Conservation (phyloP, 2,329 filamentous ascomycete species). For the Penicillium brevicompactum region DNA sequence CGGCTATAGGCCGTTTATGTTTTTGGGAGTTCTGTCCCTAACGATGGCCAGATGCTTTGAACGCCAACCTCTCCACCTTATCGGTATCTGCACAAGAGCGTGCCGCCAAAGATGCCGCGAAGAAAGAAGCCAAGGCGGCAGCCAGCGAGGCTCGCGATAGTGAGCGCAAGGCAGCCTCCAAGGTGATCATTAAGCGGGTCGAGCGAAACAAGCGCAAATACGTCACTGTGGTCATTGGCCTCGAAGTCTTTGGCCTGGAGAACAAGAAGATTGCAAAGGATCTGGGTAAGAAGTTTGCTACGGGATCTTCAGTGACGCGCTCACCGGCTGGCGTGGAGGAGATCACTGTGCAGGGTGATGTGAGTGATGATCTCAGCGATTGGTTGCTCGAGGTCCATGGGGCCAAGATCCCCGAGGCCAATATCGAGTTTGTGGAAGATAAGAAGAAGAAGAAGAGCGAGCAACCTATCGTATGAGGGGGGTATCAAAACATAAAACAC, state of each 20-base stretch:
- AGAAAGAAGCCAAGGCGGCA: constrained; percentile 94
- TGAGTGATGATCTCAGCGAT: constrained; percentile 91
- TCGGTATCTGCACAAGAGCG: constrained; percentile 91
- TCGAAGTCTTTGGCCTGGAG: constrained; percentile 88
- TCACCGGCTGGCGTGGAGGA: constrained; percentile 83
- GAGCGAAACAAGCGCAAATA: constrained; percentile 98
- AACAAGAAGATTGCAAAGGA: constrained; percentile 97
- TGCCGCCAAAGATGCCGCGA: constrained; percentile 91
- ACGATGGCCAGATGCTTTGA: constrained; percentile 66
- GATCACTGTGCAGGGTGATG: constrained; percentile 96
- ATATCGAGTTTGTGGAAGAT: constrained; percentile 92
- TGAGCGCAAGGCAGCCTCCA: constrained; percentile 78
- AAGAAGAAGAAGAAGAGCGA: constrained; percentile 80
- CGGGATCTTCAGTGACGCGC: constrained; percentile 90
- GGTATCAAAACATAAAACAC: constrained; percentile 30
- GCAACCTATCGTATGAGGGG: constrained; percentile 17
- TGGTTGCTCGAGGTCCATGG: constrained; percentile 83
- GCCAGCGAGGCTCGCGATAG: constrained; percentile 80
- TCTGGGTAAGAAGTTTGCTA: constrained; percentile 97
- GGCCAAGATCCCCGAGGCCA: constrained; percentile 87
- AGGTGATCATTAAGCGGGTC: constrained; percentile 91
- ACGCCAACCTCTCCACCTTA: constrained; percentile 80
- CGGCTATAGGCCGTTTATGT: not conserved
- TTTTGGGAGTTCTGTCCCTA: not conserved
- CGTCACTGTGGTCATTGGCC: constrained; percentile 86